Base-by-base conservation (phyloP, 768 basidiomycete species). In the Saitozyma sp. region DNA sequence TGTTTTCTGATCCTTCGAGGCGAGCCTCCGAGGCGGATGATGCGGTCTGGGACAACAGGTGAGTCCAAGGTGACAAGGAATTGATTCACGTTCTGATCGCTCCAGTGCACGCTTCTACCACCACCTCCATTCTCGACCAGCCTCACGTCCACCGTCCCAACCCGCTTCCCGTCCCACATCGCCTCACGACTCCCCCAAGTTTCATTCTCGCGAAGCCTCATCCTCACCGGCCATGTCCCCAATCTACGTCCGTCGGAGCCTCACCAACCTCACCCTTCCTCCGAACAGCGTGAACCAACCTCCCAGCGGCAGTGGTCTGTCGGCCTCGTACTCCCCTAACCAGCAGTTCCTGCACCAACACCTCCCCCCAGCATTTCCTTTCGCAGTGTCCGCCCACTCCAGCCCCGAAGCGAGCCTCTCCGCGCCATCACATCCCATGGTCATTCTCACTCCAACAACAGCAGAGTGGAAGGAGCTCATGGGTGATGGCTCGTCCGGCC, bases 401-500 rank as follows among this genome's bases (percentile, higher is more conserved):
- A 63, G 64, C 20, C 65, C 70, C 13, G 71, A 69, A 51, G 48
- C 50, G 51, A 48, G 59, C 38, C n/a, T 14, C 48, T 64, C 48
- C 52, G 66, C 51, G 45, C 58, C 60, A 42, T 29, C 29, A 29
- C 64, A 59, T 52, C 9, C 65, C 20, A 68, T 73, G 59, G 74
- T 79, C 40, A 74, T 79, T 16, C 65, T 79, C 16, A 79, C 78
- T 7, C 78, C 78, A 8, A 79, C 78, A 6, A 79, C 78, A 4
- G 73, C 77, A 54, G 78, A 79, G 56, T 79, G 78, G 78, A 68
- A 68, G 37, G 78, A 76, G 46, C 49, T 79, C 39, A 68, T 68
- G 57, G 19, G 20, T 3, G 51, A 52, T 29, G 29, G 29, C 29
- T 29, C 29, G 5, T 29, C 29, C 29, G 29, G 29, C 29, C 29